Evolutionary conservation across 805 yeast species (phyloP), one percentile per base, ranked within the genome.

Genomic region (Saccharomycopsis lassenensis): DNA sequence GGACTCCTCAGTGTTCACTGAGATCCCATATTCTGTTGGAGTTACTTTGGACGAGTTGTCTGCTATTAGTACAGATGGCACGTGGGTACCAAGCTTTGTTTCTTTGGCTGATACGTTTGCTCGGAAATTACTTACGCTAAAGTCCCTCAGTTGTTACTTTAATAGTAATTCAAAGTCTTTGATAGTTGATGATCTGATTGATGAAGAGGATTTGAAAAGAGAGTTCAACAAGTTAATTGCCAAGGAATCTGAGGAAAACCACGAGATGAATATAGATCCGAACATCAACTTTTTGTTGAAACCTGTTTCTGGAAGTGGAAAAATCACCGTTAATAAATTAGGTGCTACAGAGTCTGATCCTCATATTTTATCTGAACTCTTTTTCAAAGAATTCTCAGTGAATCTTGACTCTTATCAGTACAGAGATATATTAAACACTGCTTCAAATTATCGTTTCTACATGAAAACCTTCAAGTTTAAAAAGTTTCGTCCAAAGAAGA

Each of bases 301-400:
- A 39, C 99, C 99, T 0, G 95, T 91, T 1, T 74, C 85, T 7
- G 97, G 97, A 18, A 63, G 67, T 28, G 97, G 97, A 24, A 79
- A 77, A 49, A 57, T 93, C 23, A 77, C 86, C 0, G 60, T 91
- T 11, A 83, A 83, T 57, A 91, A 91, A 52, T 54, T 63, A 4
- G 91, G 91, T 1, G 67, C 91, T 1, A 76, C 89, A 0, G 78
- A 73, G 30, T 54, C 62, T 0, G 57, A 57, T 24, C 91, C 91
- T 5, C 91, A 83, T 52, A 66, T 84, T 15, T 68, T 72, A 26
- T 71, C 86, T 0, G 81, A 83, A 41, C 59, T 91, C 35, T 71
- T 77, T 44, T 91, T 87, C 55, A 87, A 87, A 35, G 94, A 91
- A 51, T 77, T 93, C 48, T 81, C 93, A n/a, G 61, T 93, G 10